Evolutionary conservation across 176 grass and related monocot species (phyloP).

Genomic region (Eleusine coracana): DNA sequence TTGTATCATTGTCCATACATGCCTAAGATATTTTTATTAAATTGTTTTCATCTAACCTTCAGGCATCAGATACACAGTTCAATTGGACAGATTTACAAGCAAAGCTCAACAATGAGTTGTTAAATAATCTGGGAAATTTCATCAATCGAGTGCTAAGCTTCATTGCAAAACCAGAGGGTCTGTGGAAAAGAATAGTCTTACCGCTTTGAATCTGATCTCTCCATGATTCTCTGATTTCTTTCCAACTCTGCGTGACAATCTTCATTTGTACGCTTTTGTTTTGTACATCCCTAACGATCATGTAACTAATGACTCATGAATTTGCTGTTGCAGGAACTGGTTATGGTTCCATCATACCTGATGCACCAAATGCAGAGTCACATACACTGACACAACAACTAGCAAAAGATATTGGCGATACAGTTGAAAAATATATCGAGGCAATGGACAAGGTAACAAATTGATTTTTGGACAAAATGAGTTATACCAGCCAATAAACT

Average conservation of each 20-base stretch:
- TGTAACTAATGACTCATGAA: not conserved
- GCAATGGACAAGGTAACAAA: slow-evolving; percentile 81
- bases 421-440: slow-evolving; percentile 68
- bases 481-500: not conserved
- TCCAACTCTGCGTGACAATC: not conserved
- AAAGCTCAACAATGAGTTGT: slow-evolving; percentile 70
- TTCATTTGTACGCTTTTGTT: not conserved
- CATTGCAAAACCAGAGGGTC: slow-evolving; percentile 76
- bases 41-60: slow-evolving; percentile 26
- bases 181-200: slow-evolving; percentile 23
- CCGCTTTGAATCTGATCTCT: not conserved
- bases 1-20: not conserved
- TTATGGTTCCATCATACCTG: slow-evolving; percentile 73
- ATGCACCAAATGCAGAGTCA: slow-evolving; percentile 55
- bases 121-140: slow-evolving; percentile 84
- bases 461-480: slow-evolving; percentile 11
- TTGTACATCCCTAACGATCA: not conserved
- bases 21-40: slow-evolving; percentile 15
- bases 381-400: slow-evolving; percentile 52
- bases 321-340: slow-evolving; percentile 55
- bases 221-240: not conserved
- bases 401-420: slow-evolving; percentile 59
- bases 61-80: slow-evolving; percentile 87
- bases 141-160: slow-evolving; percentile 83
- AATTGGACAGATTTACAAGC: slow-evolving; percentile 75